phyloP scores from a whole-genome alignment of 306 rosid genomes.

The Cucumis cinereus region DNA sequence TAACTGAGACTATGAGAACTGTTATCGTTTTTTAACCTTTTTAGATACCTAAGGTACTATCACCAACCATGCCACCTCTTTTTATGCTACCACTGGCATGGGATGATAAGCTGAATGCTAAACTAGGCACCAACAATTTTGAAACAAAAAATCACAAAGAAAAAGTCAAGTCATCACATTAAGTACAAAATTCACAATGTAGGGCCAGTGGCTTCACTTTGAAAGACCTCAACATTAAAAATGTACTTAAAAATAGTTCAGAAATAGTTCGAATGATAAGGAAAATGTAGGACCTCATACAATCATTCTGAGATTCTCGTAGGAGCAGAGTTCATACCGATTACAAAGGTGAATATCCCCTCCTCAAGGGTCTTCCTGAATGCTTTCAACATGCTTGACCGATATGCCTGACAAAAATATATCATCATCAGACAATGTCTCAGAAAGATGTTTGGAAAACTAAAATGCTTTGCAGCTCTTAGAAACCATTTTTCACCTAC shows the following conservation, averaged over 20 bases:
- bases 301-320: background rate
- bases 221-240: slow-evolving; percentile 14
- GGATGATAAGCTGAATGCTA: background rate
- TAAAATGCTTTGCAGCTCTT: background rate
- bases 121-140: slow-evolving; percentile 9
- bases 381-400: slow-evolving; percentile 92
- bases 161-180: slow-evolving; percentile 11
- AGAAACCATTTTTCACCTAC: background rate
- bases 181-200: slow-evolving; percentile 19
- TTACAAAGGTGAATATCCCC: slow-evolving; percentile 75
- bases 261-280: background rate
- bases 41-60: slow-evolving; percentile 11
- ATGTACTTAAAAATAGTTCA: background rate
- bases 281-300: slow-evolving; percentile 1
- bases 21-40: slow-evolving; percentile 14
- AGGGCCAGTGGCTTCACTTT: slow-evolving; percentile 29
- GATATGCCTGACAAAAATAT: slow-evolving; percentile 53
- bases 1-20: slow-evolving; percentile 19
- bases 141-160: slow-evolving; percentile 13
- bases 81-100: slow-evolving; percentile 1
- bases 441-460: background rate
- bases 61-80: slow-evolving; percentile 2
- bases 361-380: slow-evolving; percentile 93
- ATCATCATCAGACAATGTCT: background rate
- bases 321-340: slow-evolving; percentile 49